These are phyloP conservation scores for Russula ochroleuca DNA, from an alignment of 768 basidiomycete genomes.

Conservation along the genomic window DNA sequence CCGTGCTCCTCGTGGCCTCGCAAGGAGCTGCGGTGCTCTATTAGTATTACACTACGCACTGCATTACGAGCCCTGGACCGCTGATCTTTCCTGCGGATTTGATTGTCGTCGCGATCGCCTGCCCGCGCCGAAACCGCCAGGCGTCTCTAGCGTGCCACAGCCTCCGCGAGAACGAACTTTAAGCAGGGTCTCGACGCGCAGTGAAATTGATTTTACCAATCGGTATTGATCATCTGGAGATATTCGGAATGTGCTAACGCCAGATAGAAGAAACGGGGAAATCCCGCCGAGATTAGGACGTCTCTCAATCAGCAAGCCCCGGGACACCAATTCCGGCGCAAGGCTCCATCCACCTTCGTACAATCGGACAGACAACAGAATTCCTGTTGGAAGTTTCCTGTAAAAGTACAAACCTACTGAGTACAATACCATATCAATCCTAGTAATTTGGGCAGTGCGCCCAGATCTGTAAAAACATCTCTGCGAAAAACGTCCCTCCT, in stretches of 20 bases:
- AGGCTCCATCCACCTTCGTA: constrained; percentile 15
- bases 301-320: constrained; percentile 6
- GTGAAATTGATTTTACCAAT: constrained; percentile 11
- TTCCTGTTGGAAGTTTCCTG: constrained; percentile 22
- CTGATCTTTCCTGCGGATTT: not conserved
- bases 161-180: constrained; percentile 2
- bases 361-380: constrained; percentile 14
- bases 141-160: not conserved
- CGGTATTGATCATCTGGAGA: not conserved
- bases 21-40: not conserved
- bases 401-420: constrained; percentile 10
- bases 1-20: constrained; percentile 21
- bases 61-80: not conserved
- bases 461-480: not conserved
- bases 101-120: not conserved
- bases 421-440: constrained; percentile 5
- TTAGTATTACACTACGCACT: not conserved
- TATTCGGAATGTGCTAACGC: constrained; percentile 13
- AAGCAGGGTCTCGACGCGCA: not conserved
- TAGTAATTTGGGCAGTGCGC: constrained; percentile 6
- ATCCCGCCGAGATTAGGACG: not conserved
- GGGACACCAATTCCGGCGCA: constrained; percentile 20
- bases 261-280: constrained; percentile 15
- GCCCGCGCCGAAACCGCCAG: not conserved
- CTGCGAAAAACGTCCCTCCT: constrained; percentile 2